phyloP scores from a whole-genome alignment of 2,329 filamentous ascomycete species.

The Exophiala spinifera region DNA sequence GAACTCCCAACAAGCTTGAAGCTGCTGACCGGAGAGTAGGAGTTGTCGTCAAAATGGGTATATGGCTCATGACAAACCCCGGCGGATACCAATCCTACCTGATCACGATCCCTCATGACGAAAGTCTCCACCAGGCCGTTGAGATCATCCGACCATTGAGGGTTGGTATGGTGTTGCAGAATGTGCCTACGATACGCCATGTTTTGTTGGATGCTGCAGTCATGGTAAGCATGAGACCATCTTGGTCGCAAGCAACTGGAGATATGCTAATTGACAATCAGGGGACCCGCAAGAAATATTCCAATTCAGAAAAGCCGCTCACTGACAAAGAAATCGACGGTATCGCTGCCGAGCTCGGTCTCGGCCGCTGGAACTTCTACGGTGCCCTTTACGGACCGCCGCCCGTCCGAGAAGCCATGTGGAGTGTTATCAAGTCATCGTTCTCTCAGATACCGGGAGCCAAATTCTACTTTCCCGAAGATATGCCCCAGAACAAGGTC shows the following conservation, averaged over 20 bases:
- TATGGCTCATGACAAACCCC: conserved; percentile 54
- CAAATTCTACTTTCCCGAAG: conserved; percentile 43
- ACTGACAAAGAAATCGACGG: conserved; percentile 41
- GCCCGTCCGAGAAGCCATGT: conserved; percentile 34
- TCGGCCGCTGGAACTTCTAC: conserved; percentile 54
- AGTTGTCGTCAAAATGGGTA: conserved; percentile 53
- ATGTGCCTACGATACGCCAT: conserved; percentile 48
- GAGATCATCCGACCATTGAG: conserved; percentile 39
- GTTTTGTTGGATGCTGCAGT: conserved; percentile 47
- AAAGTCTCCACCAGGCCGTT: conserved; percentile 45
- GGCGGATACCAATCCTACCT: conserved; percentile 47
- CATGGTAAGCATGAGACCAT: no score
- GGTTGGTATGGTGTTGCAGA: conserved; percentile 45
- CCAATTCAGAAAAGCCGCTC: conserved; percentile 34
- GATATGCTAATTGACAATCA: neutral
- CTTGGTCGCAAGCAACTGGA: no score
- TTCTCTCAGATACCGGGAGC: conserved; percentile 45
- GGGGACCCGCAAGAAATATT: conserved; percentile 34
- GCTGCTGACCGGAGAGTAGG: no score
- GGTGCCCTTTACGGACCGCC: conserved; percentile 44
- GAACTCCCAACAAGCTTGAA: no score
- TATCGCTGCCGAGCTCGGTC: conserved; percentile 41
- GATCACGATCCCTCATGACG: conserved; percentile 48
- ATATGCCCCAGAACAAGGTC: conserved; percentile 35
- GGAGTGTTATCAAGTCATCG: conserved; percentile 42